Base-by-base conservation (phyloP, 345 rosid species). In the Sisymbrium altissimum region DNA sequence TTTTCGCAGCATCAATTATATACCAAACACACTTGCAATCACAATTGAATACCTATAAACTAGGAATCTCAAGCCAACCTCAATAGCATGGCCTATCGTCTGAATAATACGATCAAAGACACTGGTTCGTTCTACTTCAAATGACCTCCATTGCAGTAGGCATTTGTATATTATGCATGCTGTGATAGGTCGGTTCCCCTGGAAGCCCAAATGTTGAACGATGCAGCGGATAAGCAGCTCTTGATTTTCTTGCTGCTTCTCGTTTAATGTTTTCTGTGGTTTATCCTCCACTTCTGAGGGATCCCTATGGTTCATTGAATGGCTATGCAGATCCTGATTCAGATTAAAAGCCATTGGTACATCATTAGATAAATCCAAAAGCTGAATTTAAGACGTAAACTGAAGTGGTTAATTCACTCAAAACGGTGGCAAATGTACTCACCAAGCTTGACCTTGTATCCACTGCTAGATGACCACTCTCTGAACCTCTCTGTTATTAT, bases 101-200 rank as follows among this genome's bases (percentile, higher is more conserved):
- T 90, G 97, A 83, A 93, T 93, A 74, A 93, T 88, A 45, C 92
- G 82, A 77, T 90, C 98, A 58, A 93, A 93, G 65, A 93, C 90
- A 18, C 93, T 88, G 2, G 97, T 90, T 46, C 97, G 71, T 81
- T 90, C 98, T 45, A 93, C 97, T 81, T 93, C 98, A 73, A 93
- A 93, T 30, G 97, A 93, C 78, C 98, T 83, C 98, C 98, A 90
- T n/a, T 93, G 97, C 81, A 93, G 59, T 40, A 93, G 85, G 75
- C 97, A 88, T 81, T 93, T 93, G 81, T 93, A 93, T 62, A 93
- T 88, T 76, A 87, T 87, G 78, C 98, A 93, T 39, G 97, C 98
- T 38, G 97, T 89, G 6, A 90, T 82, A 18, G 98, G 97, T 74
- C 91, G 83, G 70, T 87, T 88, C 61, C 81, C 86, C 13, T 89